Conservation (phyloP, 1,284 basidiomycete species). For the Cutaneotrichosporon daszewskae region DNA sequence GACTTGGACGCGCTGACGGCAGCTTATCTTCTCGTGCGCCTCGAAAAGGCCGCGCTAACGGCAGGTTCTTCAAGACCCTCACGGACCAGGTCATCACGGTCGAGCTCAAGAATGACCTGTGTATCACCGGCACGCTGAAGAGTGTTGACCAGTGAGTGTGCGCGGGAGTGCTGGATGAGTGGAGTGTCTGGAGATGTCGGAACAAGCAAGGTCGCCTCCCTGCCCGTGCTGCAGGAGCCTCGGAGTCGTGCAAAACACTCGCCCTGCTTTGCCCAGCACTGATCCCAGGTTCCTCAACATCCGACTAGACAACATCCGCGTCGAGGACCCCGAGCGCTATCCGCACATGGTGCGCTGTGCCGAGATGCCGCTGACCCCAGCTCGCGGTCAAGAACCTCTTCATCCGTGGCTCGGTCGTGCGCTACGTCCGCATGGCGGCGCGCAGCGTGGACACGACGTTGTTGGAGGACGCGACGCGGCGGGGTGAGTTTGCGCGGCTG, state of each 20-base stretch:
- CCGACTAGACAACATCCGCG: constrained; percentile 87
- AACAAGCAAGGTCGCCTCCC: not conserved
- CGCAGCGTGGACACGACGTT: constrained; percentile 93
- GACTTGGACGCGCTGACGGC: constrained; percentile 8
- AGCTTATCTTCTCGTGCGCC: constrained; percentile 45
- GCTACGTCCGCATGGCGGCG: constrained; percentile 91
- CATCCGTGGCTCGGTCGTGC: constrained; percentile 95
- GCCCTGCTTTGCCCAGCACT: not conserved
- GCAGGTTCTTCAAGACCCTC: constrained; percentile 89
- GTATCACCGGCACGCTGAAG: constrained; percentile 91
- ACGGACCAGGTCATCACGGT: constrained; percentile 96
- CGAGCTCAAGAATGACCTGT: constrained; percentile 98
- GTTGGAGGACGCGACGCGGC: constrained; percentile 91
- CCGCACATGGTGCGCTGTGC: constrained; percentile 78
- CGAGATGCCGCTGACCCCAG: constrained; percentile 50
- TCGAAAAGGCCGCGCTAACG: constrained; percentile 18
- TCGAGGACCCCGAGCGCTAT: constrained; percentile 85
- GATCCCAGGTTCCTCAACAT: constrained; percentile 85
- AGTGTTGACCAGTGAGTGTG: constrained; percentile 88
- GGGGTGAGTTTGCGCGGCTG: constrained; percentile 58
- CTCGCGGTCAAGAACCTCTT: constrained; percentile 99
- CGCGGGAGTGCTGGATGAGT: not conserved
- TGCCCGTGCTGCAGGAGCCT: too few relatives aligned
- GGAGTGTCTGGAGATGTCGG: not conserved
- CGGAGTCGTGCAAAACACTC: too few relatives aligned